Evolutionary conservation across 148 eudicot genomes (phyloP), one percentile per base, ranked within the genome.

Genomic region (Arctostaphylos glauca): DNA sequence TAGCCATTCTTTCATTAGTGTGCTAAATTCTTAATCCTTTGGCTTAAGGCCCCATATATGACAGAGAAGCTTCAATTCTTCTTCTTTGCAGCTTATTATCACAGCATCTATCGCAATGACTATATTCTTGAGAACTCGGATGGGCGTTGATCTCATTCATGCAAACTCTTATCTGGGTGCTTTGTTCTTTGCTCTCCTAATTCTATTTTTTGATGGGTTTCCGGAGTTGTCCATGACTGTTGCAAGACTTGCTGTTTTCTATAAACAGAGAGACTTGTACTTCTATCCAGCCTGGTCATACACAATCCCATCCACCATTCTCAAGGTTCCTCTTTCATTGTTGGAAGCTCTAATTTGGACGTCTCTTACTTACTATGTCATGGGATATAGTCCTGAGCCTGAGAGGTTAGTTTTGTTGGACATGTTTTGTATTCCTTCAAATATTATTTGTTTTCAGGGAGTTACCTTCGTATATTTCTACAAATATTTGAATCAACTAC

Each of bases 201-300:
- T 86, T 50, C 87, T 95, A 74, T 84, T 93, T 60, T 86, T 90
- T 52, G 91, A 93, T 85, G 98, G 94, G 53, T 77, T 89, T 38
- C 92, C 96, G 2, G 96, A 95, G 86, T 80, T 90, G 53, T 48
- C 90, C 41, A 84, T 95, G 92, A 94, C 95, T 50, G 79, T 92
- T 82, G 87, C 83, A 81, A 92, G 94, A 80, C 96, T 93, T 83
- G 85, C 89, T 48, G 84, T 88, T 64, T 93, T 93, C 88, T 93
- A 90, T 86, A 95, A 93, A 86, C 97, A 95, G 81, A 91, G 97
- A 84, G 97, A 93, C 44, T 85, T 94, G 86, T 85, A 81, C 80
- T 91, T 92, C 66, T 95, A 91, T 68, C 98, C 98, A 23, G 92
- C 96, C 21, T 95, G 98, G 97, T 92, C 98, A 9, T 94, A 91